Base-by-base conservation (phyloP, 202 grass and related monocot species). In the Brachypodium distachyon region DNA sequence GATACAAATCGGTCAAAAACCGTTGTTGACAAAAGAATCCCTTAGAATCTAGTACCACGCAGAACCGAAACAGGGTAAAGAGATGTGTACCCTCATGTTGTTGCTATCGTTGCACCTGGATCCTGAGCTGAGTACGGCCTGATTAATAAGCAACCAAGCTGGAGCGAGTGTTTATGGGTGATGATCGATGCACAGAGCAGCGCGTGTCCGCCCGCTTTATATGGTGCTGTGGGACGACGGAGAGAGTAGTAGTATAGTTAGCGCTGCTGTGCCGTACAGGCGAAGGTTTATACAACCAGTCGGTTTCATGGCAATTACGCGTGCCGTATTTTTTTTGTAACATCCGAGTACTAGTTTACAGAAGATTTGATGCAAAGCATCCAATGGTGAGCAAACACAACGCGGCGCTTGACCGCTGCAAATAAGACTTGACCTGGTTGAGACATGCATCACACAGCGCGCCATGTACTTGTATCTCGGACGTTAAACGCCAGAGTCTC, bases 261-360 rank as follows among this genome's bases (percentile, higher is more conserved):
- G n/a, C n/a, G n/a, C n/a, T n/a, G n/a, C n/a, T 5, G 4, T 39
- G 40, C 73, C 31, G 73, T 34, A 10, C 27, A 4, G 40, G 21
- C 12, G 6, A 18, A 70, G 41, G 3, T 6, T 2, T 4, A n/a
- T n/a, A n/a, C 54, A 7, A 7, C 36, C 4, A 16, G 0, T 3
- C 4, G 2, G 6, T 74, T 86, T 61, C 83, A 28, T 21, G 33
- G 77, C 9, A 70, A 60, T 43, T 86, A 13, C 77, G 31, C 5
- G 2, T 4, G 23, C 32, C 56, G 11, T 25, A 33, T 7, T 44
- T 43, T 4, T 2, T 13, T 9, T 8, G 61, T 42, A n/a, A 12
- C 37, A 41, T 9, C 39, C 13, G n/a, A n/a, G 38, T 3, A 14
- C 1, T 13, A 60, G 10, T 31, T 22, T 42, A 11, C 38, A 3